These are phyloP conservation scores for Schoenoplectus tabernaemontani DNA, from an alignment of 202 grass and related monocot species.

Conservation along the genomic window DNA sequence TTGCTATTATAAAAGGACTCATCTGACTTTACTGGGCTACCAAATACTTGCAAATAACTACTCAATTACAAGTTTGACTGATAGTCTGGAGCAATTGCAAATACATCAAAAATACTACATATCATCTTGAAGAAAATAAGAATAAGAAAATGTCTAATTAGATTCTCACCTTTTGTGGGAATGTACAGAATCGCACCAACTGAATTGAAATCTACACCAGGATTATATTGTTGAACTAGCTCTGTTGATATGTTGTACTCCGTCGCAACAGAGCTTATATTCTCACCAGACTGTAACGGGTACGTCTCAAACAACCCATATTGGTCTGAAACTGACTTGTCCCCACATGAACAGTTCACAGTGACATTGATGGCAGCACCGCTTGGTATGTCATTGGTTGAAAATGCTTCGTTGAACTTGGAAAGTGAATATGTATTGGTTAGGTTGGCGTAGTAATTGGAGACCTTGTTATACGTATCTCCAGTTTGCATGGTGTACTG, in stretches of 20 bases:
- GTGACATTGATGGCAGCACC: conserved; percentile 28
- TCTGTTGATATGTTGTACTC: conserved; percentile 5
- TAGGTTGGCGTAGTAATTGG: conserved; percentile 31
- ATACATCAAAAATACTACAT: neutral
- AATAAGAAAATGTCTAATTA: neutral
- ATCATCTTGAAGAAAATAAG: neutral
- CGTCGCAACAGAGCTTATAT: conserved; percentile 20
- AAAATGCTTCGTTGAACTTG: conserved; percentile 27
- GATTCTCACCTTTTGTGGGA: conserved; percentile 47
- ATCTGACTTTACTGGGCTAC: neutral
- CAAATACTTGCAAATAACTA: neutral
- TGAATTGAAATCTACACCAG: conserved; percentile 27
- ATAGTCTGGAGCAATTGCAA: neutral
- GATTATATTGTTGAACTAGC: conserved; percentile 47
- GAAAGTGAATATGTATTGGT: conserved; percentile 36
- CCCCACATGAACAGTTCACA: conserved; percentile 75
- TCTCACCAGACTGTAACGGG: conserved; percentile 47
- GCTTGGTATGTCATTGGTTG: conserved; percentile 26
- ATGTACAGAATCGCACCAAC: conserved; percentile 43
- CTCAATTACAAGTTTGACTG: neutral
- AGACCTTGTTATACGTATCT: conserved; percentile 23
- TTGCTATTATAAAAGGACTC: neutral
- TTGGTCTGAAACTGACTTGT: conserved; percentile 12
- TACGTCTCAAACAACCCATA: conserved; percentile 68
- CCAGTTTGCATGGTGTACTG: neutral